phyloP scores from a whole-genome alignment of 129 eudicot genomes.

The Chrysanthemum lavandulifolium region DNA sequence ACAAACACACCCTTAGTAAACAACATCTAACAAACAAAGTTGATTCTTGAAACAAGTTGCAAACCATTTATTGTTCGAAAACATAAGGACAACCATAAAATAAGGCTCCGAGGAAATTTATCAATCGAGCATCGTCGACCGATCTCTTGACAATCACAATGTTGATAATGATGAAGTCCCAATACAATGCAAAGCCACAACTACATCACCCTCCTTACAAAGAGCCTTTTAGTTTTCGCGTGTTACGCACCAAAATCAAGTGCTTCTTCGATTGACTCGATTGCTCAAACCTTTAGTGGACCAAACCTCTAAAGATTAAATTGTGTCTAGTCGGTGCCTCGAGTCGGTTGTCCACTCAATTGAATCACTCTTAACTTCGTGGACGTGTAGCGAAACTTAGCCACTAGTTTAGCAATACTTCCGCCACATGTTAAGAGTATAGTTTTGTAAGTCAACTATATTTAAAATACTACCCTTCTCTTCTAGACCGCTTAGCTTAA shows the following conservation, averaged over 20 bases:
- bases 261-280: slow-evolving; percentile 33
- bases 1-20: no score
- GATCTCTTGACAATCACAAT: slow-evolving; percentile 35
- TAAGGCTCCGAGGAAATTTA: background rate
- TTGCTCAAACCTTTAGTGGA: slow-evolving; percentile 26
- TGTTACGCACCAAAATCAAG: slow-evolving; percentile 36
- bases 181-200: slow-evolving; percentile 39
- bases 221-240: slow-evolving; percentile 32
- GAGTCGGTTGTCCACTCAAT: slow-evolving; percentile 16
- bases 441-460: no score
- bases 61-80: slow-evolving; percentile 17
- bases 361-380: slow-evolving; percentile 24
- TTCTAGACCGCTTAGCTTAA: no score
- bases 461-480: no score
- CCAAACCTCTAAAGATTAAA: slow-evolving; percentile 30
- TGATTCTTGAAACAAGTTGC: background rate
- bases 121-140: background rate
- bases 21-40: background rate
- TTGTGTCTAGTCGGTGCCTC: slow-evolving; percentile 31
- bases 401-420: slow-evolving; percentile 32
- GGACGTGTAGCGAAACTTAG: slow-evolving; percentile 29
- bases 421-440: no score
- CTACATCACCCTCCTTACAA: slow-evolving; percentile 36
- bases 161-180: slow-evolving; percentile 39
- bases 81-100: background rate